phyloP scores from a whole-genome alignment of 495 filamentous ascomycete species.

The Penicillium egyptiacum region DNA sequence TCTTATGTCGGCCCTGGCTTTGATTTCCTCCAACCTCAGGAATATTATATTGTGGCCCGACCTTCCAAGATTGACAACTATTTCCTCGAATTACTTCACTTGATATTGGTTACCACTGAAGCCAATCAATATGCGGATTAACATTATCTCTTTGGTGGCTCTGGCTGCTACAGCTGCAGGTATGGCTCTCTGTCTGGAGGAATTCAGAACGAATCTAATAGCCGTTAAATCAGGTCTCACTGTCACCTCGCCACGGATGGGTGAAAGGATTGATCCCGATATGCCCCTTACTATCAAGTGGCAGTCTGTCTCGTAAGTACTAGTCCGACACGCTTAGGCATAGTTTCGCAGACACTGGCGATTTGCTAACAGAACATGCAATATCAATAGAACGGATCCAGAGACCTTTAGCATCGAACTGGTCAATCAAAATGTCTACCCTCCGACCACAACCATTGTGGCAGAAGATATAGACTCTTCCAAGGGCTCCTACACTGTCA shows the following conservation, averaged over 20 bases:
- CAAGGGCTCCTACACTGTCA: conserved; percentile 32
- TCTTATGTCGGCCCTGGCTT: neutral
- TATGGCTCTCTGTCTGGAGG: neutral
- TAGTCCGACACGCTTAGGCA: neutral
- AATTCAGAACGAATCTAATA: neutral
- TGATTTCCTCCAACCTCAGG: conserved; percentile 9
- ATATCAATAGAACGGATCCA: conserved; percentile 34
- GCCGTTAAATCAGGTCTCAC: conserved; percentile 21
- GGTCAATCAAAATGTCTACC: conserved; percentile 38
- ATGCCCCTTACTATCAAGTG: conserved; percentile 33
- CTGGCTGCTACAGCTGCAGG: conserved; percentile 26
- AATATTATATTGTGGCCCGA: neutral
- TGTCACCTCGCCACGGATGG: conserved; percentile 28
- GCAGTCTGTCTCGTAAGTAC: conserved; percentile 29
- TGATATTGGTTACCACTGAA: neutral
- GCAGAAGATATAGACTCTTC: conserved; percentile 31
- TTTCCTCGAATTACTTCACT: neutral
- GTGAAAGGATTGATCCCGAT: conserved; percentile 25
- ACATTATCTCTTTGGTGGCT: conserved; percentile 20
- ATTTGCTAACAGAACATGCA: neutral
- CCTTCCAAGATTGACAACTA: neutral
- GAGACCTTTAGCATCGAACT: conserved; percentile 35
- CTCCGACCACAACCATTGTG: conserved; percentile 41
- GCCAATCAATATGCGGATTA: conserved; percentile 21
- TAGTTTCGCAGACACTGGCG: neutral